phyloP scores from a whole-genome alignment of 1,139 yeast species.

The Ashbya aceris region DNA sequence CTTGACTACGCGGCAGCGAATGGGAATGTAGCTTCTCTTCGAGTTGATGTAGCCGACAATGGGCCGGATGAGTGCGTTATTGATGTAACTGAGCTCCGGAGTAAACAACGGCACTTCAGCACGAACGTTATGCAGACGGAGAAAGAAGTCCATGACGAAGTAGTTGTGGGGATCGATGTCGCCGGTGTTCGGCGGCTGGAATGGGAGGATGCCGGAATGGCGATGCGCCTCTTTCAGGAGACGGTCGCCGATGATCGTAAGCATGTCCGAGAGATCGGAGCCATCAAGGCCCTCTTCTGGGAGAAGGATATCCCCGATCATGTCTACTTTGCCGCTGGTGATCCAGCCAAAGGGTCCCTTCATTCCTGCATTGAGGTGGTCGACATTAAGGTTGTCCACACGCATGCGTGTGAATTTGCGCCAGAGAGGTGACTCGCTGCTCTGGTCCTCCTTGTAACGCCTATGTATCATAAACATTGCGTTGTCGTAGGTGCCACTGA shows the following conservation, averaged over 20 bases:
- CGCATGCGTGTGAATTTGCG: constrained; percentile 67
- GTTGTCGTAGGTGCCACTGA: constrained; percentile 89
- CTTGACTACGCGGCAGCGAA: constrained; percentile 77
- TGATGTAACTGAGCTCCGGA: constrained; percentile 74
- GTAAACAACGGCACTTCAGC: constrained; percentile 85
- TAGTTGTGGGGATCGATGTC: constrained; percentile 39
- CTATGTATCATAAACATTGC: constrained; percentile 87
- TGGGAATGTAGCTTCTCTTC: constrained; percentile 79
- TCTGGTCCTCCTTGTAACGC: constrained; percentile 38
- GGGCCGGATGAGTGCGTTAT: constrained; percentile 86
- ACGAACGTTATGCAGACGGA: constrained; percentile 72
- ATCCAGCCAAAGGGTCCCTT: constrained; percentile 98
- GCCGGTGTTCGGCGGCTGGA: constrained; percentile 16
- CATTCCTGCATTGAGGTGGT: constrained; percentile 81
- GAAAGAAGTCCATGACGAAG: constrained; percentile 68
- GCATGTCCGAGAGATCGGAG: constrained; percentile 16
- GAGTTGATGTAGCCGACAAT: constrained; percentile 93
- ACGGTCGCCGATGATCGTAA: constrained; percentile 19
- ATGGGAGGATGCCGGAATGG: constrained; percentile 14
- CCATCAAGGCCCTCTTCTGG: constrained; percentile 22
- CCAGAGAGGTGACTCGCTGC: constrained; percentile 34
- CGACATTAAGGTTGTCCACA: constrained; percentile 75
- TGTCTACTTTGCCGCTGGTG: constrained; percentile 80
- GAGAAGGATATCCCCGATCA: constrained; percentile 66
- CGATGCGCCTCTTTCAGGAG: constrained; percentile 20